Evolutionary conservation across 2,329 filamentous ascomycete genomes (phyloP).

Genomic region (Knufia fluminis): DNA sequence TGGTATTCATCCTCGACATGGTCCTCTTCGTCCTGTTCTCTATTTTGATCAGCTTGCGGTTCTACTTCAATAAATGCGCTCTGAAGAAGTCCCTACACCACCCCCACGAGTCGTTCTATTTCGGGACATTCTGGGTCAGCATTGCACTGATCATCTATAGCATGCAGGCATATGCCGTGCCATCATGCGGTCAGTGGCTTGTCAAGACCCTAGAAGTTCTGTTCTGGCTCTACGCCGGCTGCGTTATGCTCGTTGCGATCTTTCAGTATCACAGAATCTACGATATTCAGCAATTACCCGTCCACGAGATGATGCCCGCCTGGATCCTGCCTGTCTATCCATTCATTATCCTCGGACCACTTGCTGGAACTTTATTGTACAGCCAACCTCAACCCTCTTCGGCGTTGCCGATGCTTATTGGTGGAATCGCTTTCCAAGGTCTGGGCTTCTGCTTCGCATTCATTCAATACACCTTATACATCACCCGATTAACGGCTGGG

Average conservation of each 20-base stretch:
- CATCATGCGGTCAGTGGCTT: conserved; percentile 46
- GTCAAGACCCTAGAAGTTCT: conserved; percentile 49
- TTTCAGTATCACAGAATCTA: conserved; percentile 61
- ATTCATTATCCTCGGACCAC: conserved; percentile 61
- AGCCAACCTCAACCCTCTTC: conserved; percentile 45
- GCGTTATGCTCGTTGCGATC: conserved; percentile 52
- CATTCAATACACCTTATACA: conserved; percentile 61
- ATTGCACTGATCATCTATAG: conserved; percentile 58
- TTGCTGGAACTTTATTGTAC: conserved; percentile 55
- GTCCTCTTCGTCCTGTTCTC: conserved; percentile 52
- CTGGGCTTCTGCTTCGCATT: conserved; percentile 58
- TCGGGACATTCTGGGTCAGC: conserved; percentile 62
- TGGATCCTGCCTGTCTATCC: conserved; percentile 68
- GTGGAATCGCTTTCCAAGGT: conserved; percentile 60
- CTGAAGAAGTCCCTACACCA: conserved; percentile 51
- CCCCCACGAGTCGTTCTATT: conserved; percentile 59
- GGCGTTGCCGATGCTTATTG: conserved; percentile 53
- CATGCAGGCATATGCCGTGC: conserved; percentile 56
- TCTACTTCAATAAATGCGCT: conserved; percentile 48
- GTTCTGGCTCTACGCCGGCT: conserved; percentile 60
- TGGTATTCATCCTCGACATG: conserved; percentile 61
- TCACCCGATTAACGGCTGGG: conserved; percentile 6
- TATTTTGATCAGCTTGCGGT: conserved; percentile 48
- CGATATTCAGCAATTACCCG: conserved; percentile 44
- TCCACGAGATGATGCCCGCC: conserved; percentile 62